A percentile compares a stretch with the other conserved stretches of the same genome.
These are phyloP conservation scores for Hordeum pubiflorum DNA, from an alignment of 202 grass and related monocot genomes.

Conservation along the genomic window DNA sequence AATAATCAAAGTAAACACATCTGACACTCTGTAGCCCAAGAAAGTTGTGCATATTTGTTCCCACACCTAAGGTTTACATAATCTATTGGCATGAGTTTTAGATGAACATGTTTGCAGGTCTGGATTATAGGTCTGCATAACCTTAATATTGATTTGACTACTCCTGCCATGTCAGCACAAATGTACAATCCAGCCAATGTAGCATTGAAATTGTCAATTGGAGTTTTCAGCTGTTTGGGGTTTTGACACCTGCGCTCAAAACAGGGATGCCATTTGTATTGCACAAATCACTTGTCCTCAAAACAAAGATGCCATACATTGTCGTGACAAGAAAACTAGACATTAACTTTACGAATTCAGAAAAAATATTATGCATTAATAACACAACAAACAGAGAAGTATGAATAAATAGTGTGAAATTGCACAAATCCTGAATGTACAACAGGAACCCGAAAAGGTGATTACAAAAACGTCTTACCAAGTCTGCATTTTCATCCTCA, in stretches of 20 bases:
- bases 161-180: background rate
- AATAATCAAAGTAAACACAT: constrained; percentile 17
- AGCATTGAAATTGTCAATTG: background rate
- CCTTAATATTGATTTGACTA: background rate
- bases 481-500: constrained; percentile 26
- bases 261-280: background rate
- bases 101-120: background rate
- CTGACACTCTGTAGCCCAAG: background rate
- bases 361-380: background rate
- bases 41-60: background rate
- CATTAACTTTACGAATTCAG: background rate
- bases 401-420: background rate
- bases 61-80: background rate
- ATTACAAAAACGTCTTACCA: constrained; percentile 34
- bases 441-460: constrained; percentile 1
- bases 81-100: background rate
- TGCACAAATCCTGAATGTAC: constrained; percentile 11
- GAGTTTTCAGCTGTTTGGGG: background rate
- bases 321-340: background rate
- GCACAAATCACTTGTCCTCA: background rate
- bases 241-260: background rate
- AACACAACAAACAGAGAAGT: background rate
- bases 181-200: background rate
- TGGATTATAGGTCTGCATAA: background rate
- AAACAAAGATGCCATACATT: background rate